Evolutionary conservation across 228 moss, liverwort and hornwort genomes (phyloP).

Genomic region (Sphagnum fallax): DNA sequence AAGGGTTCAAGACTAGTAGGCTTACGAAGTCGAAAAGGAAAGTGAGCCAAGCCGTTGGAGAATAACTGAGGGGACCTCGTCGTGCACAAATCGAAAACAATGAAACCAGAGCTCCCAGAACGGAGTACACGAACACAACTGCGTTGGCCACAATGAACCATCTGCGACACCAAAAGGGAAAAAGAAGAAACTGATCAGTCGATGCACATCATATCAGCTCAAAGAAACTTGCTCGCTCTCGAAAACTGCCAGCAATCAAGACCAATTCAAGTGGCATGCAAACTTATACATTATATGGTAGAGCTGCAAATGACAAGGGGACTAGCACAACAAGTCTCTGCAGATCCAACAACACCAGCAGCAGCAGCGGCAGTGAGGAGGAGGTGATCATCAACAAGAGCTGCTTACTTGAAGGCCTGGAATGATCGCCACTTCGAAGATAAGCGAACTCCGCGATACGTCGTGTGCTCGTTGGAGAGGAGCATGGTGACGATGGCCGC

Average conservation of each 20-base stretch:
- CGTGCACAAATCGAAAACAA: conserved; percentile 15
- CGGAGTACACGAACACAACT: conserved; percentile 40
- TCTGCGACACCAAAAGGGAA: conserved; percentile 11
- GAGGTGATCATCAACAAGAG: not conserved
- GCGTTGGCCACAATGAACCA: conserved; percentile 53
- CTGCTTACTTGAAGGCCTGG: conserved; percentile 37
- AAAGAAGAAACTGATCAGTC: not conserved
- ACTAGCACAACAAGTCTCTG: too few relatives aligned
- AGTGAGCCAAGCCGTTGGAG: conserved; percentile 31
- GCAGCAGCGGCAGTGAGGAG: too few relatives aligned
- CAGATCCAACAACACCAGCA: too few relatives aligned
- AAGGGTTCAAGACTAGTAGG: not conserved
- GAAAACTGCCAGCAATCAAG: not conserved
- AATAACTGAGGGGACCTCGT: conserved; percentile 46
- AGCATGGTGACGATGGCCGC: conserved; percentile 34
- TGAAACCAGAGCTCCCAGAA: conserved; percentile 22
- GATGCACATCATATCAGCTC: not conserved
- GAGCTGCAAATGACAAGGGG: too few relatives aligned
- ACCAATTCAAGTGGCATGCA: not conserved
- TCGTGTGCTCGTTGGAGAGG: conserved; percentile 11
- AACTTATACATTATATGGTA: not conserved
- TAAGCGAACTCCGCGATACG: conserved; percentile 6
- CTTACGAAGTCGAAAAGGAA: conserved; percentile 40
- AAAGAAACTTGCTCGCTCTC: not conserved
- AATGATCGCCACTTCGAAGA: conserved; percentile 29